Conservation (phyloP, 176 grass and related monocot species). For the Coix lacrymajobi region DNA sequence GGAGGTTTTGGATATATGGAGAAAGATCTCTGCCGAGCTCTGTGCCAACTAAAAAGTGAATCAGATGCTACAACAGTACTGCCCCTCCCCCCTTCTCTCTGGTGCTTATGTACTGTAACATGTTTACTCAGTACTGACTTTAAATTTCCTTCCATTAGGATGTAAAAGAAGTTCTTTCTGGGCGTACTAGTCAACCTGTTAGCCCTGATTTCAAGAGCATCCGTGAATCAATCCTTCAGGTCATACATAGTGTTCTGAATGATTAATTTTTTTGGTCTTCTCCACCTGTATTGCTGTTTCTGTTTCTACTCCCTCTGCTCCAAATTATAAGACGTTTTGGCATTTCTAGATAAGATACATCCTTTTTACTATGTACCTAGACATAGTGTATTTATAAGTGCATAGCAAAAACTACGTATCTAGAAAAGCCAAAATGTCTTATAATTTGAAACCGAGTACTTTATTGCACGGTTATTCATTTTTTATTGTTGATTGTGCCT, state of each 20-base stretch:
- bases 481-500: constrained; percentile 7
- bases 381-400: too few relatives aligned
- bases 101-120: background rate
- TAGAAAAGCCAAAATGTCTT: too few relatives aligned
- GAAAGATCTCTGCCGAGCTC: constrained; percentile 71
- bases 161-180: constrained; percentile 59
- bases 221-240: constrained; percentile 86
- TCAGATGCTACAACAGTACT: constrained; percentile 64
- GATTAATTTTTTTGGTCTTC: background rate
- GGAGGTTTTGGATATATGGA: constrained; percentile 72
- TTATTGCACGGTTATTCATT: background rate
- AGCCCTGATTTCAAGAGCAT: constrained; percentile 58
- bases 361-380: too few relatives aligned
- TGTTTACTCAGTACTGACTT: constrained; percentile 8
- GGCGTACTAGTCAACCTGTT: constrained; percentile 30
- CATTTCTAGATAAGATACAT: too few relatives aligned
- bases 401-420: too few relatives aligned
- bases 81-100: background rate
- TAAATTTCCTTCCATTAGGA: constrained; percentile 45
- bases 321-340: too few relatives aligned
- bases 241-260: constrained; percentile 19
- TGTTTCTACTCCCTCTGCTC: too few relatives aligned
- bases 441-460: too few relatives aligned
- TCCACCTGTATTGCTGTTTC: background rate
- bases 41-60: constrained; percentile 76